phyloP scores from a whole-genome alignment of 2,329 filamentous ascomycete genomes.

The Diaporthe vaccinii region DNA sequence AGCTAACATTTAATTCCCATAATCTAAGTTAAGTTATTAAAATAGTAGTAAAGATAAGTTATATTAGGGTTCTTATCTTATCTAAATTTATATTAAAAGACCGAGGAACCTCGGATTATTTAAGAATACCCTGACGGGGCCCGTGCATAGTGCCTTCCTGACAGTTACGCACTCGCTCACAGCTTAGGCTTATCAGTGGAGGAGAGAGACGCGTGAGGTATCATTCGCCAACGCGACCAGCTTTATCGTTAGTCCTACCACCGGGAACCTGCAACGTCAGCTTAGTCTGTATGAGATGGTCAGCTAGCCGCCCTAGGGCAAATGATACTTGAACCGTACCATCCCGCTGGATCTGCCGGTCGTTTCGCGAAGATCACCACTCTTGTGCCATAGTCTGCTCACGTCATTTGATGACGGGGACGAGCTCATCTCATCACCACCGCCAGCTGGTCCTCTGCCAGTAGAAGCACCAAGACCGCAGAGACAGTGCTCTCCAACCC shows the following conservation, averaged over 20 bases:
- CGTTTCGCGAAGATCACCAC: background rate
- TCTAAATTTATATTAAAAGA: no score
- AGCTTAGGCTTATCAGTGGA: background rate
- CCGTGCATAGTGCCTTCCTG: background rate
- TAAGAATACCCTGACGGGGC: no score
- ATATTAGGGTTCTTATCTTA: no score
- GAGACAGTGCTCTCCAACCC: background rate
- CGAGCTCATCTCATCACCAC: background rate
- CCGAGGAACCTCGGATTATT: no score
- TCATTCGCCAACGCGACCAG: conserved; percentile 9
- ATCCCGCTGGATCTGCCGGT: conserved; percentile 19
- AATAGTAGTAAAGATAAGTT: no score
- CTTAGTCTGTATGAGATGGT: conserved; percentile 1
- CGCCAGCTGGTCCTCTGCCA: background rate
- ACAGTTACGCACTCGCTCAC: background rate
- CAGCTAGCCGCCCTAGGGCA: background rate
- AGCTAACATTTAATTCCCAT: no score
- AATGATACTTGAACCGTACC: conserved; percentile 20
- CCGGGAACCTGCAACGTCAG: background rate
- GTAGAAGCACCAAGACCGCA: background rate
- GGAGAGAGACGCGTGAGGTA: background rate
- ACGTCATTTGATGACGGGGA: background rate
- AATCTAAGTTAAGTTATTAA: no score
- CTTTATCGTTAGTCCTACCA: conserved; percentile 23
- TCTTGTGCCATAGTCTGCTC: background rate